phyloP scores from a whole-genome alignment of 2,329 filamentous ascomycete species.

The Juglanconis juglandina region DNA sequence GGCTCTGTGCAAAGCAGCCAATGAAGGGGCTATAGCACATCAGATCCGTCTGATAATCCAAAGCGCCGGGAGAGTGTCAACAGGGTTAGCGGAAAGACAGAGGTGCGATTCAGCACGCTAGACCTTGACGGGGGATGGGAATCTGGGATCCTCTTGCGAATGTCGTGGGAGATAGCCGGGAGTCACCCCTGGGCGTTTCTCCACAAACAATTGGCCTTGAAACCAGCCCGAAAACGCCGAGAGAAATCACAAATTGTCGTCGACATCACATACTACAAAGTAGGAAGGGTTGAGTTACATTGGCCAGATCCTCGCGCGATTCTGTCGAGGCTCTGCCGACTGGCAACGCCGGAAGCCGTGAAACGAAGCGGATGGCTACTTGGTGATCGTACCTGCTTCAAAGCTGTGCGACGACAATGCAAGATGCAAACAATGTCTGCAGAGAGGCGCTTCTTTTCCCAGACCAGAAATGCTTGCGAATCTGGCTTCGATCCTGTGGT shows the following conservation, averaged over 20 bases:
- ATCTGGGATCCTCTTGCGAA: neutral
- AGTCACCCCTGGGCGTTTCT: constrained; percentile 1
- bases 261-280: no score
- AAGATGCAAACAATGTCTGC: constrained; percentile 11
- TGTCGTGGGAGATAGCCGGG: neutral
- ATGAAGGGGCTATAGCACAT: neutral
- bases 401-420: constrained; percentile 5
- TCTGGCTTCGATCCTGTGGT: constrained; percentile 1
- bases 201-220: neutral
- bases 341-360: neutral
- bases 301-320: neutral
- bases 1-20: neutral
- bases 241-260: no score
- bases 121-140: neutral
- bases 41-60: constrained; percentile 14
- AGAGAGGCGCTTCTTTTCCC: neutral
- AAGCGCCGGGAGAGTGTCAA: constrained; percentile 5
- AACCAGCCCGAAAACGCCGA: neutral
- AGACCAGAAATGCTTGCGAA: constrained; percentile 7
- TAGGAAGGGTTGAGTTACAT: neutral
- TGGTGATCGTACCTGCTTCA: neutral
- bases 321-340: neutral
- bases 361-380: neutral
- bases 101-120: constrained; percentile 5
- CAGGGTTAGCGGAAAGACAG: neutral